Evolutionary conservation across 495 filamentous ascomycete species (phyloP), one percentile per base, ranked within the genome.

Genomic region (Penicillium coprophilum): DNA sequence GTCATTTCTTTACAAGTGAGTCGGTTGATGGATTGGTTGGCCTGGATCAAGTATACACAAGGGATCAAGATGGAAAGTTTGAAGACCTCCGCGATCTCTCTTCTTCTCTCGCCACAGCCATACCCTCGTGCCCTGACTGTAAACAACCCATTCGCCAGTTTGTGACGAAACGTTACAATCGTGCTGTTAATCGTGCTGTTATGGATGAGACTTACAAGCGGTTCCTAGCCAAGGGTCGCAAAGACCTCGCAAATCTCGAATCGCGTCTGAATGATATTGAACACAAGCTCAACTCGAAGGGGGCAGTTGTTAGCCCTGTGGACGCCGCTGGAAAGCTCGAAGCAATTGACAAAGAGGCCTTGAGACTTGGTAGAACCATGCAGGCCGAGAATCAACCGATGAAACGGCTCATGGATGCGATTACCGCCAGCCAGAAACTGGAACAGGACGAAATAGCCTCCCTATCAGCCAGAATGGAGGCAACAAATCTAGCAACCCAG

Each of bases 141-240:
- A 61, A 56, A 7, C 23, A 52, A 8, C 58, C 58, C 3, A 61
- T 61, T 53, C 53, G 58, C 30, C 47, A 57, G 20, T 61, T 61
- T 52, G 48, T 61, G 19, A 61, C 53, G 7, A 60, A 53, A 44
- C 53, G 53, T 32, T 60, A 56, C 32, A 60, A 60, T 60, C 58
- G 58, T 23, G 53, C 48, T 23, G 23, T 60, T 32, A 60, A 60
- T 17, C 53, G 58, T n/a, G 58, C 58, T 27, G 47, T 60, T 21
- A 53, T 56, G 46, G 53, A 60, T n/a, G 47, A 60, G 40, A 60
- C 41, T 23, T 53, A 1, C 6, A 60, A 56, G 24, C 41, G 58
- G 34, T 53, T 56, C 46, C 43, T 56, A 32, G 38, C 47, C 32
- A 60, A 60, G 20, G 53, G 58, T 43, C 58, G 47, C 12, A 36